Evolutionary conservation across 805 yeast genomes (phyloP).

Genomic region (Geotrichum ghanense): DNA sequence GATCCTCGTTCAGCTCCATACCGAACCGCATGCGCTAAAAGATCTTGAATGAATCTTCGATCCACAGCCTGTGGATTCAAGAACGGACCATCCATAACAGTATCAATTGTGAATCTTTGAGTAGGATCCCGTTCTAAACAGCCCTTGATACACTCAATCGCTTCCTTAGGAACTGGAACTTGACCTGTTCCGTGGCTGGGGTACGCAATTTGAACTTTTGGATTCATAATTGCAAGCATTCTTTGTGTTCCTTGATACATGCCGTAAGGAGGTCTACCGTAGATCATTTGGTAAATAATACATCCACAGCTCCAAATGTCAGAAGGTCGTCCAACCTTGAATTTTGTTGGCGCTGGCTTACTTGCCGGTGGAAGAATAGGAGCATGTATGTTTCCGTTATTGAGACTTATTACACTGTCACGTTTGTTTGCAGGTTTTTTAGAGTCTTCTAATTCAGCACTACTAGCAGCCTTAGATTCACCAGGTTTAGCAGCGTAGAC

Average conservation of each 20-base stretch:
- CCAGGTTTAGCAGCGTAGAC: slow-evolving; percentile 5
- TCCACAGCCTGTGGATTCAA: slow-evolving; percentile 67
- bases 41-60: slow-evolving; percentile 50
- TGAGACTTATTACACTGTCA: background rate
- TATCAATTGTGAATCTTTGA: slow-evolving; percentile 51
- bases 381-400: background rate
- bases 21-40: slow-evolving; percentile 65
- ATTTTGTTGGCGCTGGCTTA: slow-evolving; percentile 26
- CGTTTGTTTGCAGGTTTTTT: background rate
- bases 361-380: background rate
- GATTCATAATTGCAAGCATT: slow-evolving; percentile 75
- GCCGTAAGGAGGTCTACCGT: slow-evolving; percentile 88
- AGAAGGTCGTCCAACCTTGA: slow-evolving; percentile 86
- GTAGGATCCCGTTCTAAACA: slow-evolving; percentile 66
- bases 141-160: slow-evolving; percentile 56
- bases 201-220: slow-evolving; percentile 57
- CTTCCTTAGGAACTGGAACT: slow-evolving; percentile 52
- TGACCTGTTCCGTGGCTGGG: slow-evolving; percentile 51
- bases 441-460: background rate
- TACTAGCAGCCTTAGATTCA: background rate
- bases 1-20: slow-evolving; percentile 47
- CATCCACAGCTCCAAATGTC: slow-evolving; percentile 99
- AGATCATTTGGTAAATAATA: slow-evolving; percentile 88
- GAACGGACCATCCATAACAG: slow-evolving; percentile 55
- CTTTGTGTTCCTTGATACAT: slow-evolving; percentile 64